These are phyloP conservation scores for Cotoneaster glaucophyllus DNA, from an alignment of 306 rosid genomes.

Conservation along the genomic window DNA sequence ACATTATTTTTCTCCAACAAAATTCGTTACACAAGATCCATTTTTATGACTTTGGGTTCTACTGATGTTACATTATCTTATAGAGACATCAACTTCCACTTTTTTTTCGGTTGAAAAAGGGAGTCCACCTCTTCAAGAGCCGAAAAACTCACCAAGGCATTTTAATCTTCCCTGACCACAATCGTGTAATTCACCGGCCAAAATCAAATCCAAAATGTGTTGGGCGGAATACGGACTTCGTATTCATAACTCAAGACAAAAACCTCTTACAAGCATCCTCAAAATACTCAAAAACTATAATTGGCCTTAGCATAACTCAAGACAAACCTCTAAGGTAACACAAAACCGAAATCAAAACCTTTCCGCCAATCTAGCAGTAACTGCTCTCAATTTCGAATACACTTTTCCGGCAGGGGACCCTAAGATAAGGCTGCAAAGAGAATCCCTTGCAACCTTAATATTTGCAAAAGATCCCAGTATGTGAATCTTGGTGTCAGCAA, in stretches of 20 bases:
- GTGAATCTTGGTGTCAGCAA: constrained; percentile 84
- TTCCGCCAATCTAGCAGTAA: constrained; percentile 74
- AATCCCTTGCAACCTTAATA: constrained; percentile 76
- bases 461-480: constrained; percentile 76
- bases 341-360: constrained; percentile 40
- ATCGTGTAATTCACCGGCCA: too few species aligned
- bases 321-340: not conserved
- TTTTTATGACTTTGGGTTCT: too few species aligned
- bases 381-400: constrained; percentile 70
- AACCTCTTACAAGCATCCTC: not conserved
- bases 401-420: constrained; percentile 90
- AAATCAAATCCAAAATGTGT: too few species aligned
- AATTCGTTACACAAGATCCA: too few species aligned
- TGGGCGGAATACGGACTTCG: too few species aligned
- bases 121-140: too few species aligned
- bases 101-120: too few species aligned
- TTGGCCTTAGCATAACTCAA: not conserved
- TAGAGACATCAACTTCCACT: too few species aligned
- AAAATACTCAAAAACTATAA: not conserved
- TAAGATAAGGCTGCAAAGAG: constrained; percentile 76
- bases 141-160: too few species aligned
- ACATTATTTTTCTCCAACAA: too few species aligned
- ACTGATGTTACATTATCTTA: too few species aligned
- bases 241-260: not conserved
- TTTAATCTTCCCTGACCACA: too few species aligned